phyloP scores from a whole-genome alignment of 2,329 filamentous ascomycete genomes.

The Pseudogymnoascus sp. region DNA sequence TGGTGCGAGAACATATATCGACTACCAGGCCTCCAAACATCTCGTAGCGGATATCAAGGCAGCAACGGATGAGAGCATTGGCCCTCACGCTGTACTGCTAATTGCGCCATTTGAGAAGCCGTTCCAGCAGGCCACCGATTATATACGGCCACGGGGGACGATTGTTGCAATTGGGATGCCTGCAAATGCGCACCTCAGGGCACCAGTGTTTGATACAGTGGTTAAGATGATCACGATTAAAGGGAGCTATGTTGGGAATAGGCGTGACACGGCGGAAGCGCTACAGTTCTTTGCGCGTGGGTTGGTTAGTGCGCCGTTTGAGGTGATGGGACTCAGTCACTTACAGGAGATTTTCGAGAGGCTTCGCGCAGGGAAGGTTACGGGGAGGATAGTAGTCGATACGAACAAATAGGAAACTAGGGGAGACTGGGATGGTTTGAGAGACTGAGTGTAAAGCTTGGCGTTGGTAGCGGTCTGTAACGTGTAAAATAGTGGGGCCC shows the following conservation, averaged over 20 bases:
- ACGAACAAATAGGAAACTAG: constrained; percentile 46
- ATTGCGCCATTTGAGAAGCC: constrained; percentile 84
- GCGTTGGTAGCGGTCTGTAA: too few species aligned
- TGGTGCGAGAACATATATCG: constrained; percentile 66
- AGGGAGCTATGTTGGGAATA: constrained; percentile 89
- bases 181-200: constrained; percentile 66
- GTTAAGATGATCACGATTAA: constrained; percentile 86
- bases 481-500: too few species aligned
- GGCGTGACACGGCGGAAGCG: constrained; percentile 78
- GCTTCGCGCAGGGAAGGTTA: constrained; percentile 62
- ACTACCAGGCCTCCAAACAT: constrained; percentile 69
- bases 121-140: constrained; percentile 81
- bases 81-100: constrained; percentile 79
- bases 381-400: constrained; percentile 73
- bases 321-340: constrained; percentile 73
- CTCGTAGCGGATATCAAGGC: constrained; percentile 77
- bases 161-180: constrained; percentile 89
- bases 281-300: constrained; percentile 82
- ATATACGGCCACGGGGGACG: constrained; percentile 72
- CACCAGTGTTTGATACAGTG: constrained; percentile 84
- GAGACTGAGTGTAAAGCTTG: too few species aligned
- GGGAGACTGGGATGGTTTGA: too few species aligned
- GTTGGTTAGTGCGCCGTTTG: constrained; percentile 79
- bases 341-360: constrained; percentile 70
- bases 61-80: constrained; percentile 68